phyloP scores from a whole-genome alignment of 371 early-diverging fungal genomes.

The Blastocladiella emersonii region DNA sequence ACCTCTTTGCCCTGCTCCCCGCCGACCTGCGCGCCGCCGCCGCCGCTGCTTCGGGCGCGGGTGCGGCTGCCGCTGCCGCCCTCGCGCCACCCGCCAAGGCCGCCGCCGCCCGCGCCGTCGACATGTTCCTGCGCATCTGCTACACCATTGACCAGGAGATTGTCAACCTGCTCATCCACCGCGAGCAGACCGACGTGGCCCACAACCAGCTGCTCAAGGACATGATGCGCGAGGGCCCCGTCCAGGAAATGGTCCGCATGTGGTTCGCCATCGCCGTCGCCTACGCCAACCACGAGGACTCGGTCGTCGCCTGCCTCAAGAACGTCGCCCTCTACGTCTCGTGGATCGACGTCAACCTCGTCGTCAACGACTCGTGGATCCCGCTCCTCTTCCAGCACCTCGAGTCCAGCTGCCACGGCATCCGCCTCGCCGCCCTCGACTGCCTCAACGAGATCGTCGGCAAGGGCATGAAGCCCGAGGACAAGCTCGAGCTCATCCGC shows the following conservation, averaged over 20 bases:
- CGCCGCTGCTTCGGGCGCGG: slow-evolving; percentile 25
- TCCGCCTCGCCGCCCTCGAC: slow-evolving; percentile 24
- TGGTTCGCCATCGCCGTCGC: slow-evolving; percentile 59
- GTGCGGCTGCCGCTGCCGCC: slow-evolving; percentile 11
- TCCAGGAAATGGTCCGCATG: slow-evolving; percentile 51
- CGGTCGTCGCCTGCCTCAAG: slow-evolving; percentile 47
- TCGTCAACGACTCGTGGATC: slow-evolving; percentile 73
- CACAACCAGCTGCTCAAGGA: slow-evolving; percentile 80
- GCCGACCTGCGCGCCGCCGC: slow-evolving; percentile 26
- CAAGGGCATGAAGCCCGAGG: slow-evolving; percentile 82
- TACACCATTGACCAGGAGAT: slow-evolving; percentile 81
- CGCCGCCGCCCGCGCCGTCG: slow-evolving; percentile 17
- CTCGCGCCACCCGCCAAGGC: neutral
- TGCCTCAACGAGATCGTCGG: slow-evolving; percentile 36
- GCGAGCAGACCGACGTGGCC: slow-evolving; percentile 51
- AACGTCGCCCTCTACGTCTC: slow-evolving; percentile 50
- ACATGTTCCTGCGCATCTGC: slow-evolving; percentile 67
- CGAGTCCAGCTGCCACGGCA: slow-evolving; percentile 48
- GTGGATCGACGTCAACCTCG: slow-evolving; percentile 87
- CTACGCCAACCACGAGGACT: slow-evolving; percentile 30
- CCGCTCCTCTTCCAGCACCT: slow-evolving; percentile 57
- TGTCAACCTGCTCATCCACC: slow-evolving; percentile 56
- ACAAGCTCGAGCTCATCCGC: slow-evolving; percentile 73
- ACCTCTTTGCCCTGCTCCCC: slow-evolving; percentile 53
- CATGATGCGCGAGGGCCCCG: slow-evolving; percentile 72